phyloP scores from a whole-genome alignment of 192 early-diverging fungal species.

The Diversispora epigaea region DNA sequence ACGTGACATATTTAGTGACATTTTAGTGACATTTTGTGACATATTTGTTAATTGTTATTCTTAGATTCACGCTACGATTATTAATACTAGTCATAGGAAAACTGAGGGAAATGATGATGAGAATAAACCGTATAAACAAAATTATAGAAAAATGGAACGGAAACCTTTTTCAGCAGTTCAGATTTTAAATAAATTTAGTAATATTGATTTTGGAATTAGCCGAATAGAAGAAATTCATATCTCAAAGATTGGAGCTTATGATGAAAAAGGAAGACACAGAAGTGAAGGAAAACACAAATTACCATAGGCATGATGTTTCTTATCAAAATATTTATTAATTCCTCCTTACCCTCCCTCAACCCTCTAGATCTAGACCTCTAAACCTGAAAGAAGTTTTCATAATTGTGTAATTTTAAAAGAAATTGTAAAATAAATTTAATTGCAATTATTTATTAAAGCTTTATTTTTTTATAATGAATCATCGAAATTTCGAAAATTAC shows the following conservation, averaged over 20 bases:
- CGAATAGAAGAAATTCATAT: conserved; percentile 8
- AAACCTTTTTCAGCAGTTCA: not conserved
- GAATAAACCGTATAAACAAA: not conserved
- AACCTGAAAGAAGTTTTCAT: too few species aligned
- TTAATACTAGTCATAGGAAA: conserved; percentile 14
- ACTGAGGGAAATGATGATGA: not conserved
- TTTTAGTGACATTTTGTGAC: not conserved
- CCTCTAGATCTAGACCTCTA: too few species aligned
- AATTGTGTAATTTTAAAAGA: too few species aligned
- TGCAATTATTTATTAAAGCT: too few species aligned
- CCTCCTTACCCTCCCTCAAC: too few species aligned
- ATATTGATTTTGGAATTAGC: not conserved
- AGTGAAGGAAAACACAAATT: conserved; percentile 7
- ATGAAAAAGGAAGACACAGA: not conserved
- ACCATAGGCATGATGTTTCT: not conserved
- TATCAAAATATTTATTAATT: too few species aligned
- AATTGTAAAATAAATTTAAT: too few species aligned
- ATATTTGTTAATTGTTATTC: not conserved
- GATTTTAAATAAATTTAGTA: conserved; percentile 4
- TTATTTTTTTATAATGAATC: too few species aligned
- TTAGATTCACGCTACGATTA: conserved; percentile 17
- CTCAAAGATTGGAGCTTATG: not conserved
- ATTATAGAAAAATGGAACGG: not conserved
- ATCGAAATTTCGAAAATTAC: too few species aligned
- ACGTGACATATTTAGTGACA: not conserved